Evolutionary conservation across 192 early-diverging fungal genomes (phyloP).

Genomic region (Backusella morwellensis): DNA sequence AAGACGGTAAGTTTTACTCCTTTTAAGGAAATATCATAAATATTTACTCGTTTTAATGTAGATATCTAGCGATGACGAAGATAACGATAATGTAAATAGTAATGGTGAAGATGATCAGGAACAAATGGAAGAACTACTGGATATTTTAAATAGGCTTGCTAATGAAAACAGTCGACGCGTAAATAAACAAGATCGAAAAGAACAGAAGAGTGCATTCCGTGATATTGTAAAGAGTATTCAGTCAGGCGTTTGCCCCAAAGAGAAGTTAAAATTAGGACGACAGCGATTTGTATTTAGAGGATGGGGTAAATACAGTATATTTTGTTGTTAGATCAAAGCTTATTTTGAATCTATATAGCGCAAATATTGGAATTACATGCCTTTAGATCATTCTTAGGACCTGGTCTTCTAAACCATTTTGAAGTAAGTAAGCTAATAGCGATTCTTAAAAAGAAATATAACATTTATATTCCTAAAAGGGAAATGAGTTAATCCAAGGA

Average conservation of each 20-base stretch:
- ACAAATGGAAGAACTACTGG: neutral
- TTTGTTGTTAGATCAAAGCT: neutral
- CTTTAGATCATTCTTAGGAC: neutral
- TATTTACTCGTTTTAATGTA: neutral
- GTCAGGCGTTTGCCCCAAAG: neutral
- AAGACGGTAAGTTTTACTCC: neutral
- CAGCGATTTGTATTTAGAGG: neutral
- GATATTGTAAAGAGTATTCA: neutral
- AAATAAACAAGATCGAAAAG: conserved; percentile 9
- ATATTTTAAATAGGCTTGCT: conserved; percentile 5
- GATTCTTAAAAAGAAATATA: neutral
- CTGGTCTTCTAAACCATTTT: neutral
- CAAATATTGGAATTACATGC: conserved; percentile 10
- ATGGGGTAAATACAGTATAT: neutral
- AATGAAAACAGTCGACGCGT: neutral
- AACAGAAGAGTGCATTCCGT: conserved; percentile 7
- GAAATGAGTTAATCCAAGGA: neutral
- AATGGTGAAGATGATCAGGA: neutral
- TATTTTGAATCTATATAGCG: neutral
- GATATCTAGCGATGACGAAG: neutral
- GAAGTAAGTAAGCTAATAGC: neutral
- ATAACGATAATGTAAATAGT: neutral
- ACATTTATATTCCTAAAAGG: neutral
- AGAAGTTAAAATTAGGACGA: neutral
- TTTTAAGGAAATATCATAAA: neutral